Conservation (phyloP, 2,329 filamentous ascomycete genomes). For the Pestalotiopsis sp. region DNA sequence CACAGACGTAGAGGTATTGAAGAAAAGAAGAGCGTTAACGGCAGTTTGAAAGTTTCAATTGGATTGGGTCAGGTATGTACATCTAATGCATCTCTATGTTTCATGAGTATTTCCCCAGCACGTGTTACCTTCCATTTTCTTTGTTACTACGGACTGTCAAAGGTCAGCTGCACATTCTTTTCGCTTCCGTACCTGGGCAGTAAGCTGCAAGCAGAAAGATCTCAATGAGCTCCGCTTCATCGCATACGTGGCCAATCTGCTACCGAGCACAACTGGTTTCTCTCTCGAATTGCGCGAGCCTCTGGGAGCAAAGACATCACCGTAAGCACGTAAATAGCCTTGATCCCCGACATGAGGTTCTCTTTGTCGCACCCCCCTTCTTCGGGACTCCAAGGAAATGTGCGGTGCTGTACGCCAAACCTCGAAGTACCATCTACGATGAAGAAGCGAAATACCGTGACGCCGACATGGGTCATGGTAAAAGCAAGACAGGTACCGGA, state of each 20-base stretch:
- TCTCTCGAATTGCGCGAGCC: not conserved
- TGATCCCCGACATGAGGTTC: not conserved
- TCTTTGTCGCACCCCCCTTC: not conserved
- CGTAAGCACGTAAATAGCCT: not conserved
- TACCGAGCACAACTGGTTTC: not conserved
- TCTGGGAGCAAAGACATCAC: not conserved
- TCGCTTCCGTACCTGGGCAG: no score
- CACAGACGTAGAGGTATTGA: not conserved
- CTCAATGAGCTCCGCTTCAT: not conserved
- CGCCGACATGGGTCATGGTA: not conserved
- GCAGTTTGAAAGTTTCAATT: not conserved
- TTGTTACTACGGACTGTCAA: no score
- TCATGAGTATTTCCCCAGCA: no score
- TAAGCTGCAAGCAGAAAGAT: no score
- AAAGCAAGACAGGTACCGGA: not conserved
- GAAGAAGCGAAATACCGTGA: slow-evolving; percentile 11
- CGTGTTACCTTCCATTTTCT: no score
- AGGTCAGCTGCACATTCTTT: no score
- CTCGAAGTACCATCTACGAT: not conserved
- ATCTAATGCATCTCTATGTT: no score
- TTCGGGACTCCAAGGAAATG: not conserved
- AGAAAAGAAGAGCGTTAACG: not conserved
- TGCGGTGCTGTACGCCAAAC: not conserved
- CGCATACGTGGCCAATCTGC: not conserved
- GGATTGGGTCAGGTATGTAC: no score